phyloP scores from a whole-genome alignment of 2,329 filamentous ascomycete species.

The Teratosphaeria epicoccoides region DNA sequence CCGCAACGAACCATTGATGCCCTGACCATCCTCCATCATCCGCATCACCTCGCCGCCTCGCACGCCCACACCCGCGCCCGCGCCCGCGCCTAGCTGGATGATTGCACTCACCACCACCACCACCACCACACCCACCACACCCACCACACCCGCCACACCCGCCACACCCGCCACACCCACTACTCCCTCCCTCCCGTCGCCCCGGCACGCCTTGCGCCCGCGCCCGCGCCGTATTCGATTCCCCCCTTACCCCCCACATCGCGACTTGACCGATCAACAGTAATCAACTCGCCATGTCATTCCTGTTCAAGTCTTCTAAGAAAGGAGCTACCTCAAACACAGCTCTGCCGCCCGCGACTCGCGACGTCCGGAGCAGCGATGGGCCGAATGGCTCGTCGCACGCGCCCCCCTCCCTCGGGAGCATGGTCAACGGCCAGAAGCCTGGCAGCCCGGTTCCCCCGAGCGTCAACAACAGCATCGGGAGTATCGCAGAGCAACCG shows the following conservation, averaged over 20 bases:
- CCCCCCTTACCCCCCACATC: not conserved
- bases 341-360: constrained; percentile 43
- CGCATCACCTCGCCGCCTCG: not conserved
- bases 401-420: constrained; percentile 37
- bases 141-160: not conserved
- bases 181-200: too few relatives aligned
- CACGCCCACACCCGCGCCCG: too few relatives aligned
- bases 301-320: constrained; percentile 40
- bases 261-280: not conserved
- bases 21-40: not conserved
- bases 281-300: constrained; percentile 33
- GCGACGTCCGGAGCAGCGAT: constrained; percentile 48
- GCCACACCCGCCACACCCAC: not conserved
- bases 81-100: not conserved
- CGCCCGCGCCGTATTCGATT: too few relatives aligned
- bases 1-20: too few relatives aligned
- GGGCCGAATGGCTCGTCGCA: constrained; percentile 30
- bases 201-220: not conserved
- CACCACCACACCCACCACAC: not conserved
- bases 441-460: constrained; percentile 47
- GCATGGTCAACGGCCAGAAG: constrained; percentile 20
- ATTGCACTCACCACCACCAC: not conserved
- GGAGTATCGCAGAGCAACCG: constrained; percentile 3
- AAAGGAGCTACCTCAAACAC: constrained; percentile 5
- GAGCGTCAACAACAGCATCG: constrained; percentile 46